phyloP scores from a whole-genome alignment of 805 yeast species.

The Saturnispora sanitii region DNA sequence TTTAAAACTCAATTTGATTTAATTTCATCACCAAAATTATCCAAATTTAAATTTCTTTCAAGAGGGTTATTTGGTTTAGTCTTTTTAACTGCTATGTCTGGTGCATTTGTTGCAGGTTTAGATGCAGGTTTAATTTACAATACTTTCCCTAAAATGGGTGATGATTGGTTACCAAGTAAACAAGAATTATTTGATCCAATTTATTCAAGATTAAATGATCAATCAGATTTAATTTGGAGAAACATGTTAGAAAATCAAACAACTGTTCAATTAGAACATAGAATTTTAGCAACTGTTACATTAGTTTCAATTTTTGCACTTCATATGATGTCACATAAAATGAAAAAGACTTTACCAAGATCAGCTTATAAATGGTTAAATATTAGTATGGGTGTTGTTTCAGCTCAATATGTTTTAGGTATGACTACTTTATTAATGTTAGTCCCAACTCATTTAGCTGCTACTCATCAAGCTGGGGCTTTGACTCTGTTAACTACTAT shows the following conservation, averaged over 20 bases:
- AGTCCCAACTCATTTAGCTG: conserved; percentile 89
- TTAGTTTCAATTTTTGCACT: conserved; percentile 59
- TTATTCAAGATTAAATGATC: conserved; percentile 57
- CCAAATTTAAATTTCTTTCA: conserved; percentile 46
- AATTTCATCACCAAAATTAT: conserved; percentile 52
- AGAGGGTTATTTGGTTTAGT: conserved; percentile 55
- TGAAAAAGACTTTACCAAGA: conserved; percentile 48
- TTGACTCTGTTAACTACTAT: conserved; percentile 75
- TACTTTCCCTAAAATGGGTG: conserved; percentile 96
- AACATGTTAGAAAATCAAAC: conserved; percentile 91
- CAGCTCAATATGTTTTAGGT: conserved; percentile 79
- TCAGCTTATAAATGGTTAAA: conserved; percentile 48
- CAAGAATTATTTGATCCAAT: conserved; percentile 69
- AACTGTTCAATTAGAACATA: conserved; percentile 86
- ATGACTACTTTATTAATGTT: conserved; percentile 75
- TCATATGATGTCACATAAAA: conserved; percentile 57
- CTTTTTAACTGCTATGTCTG: conserved; percentile 89
- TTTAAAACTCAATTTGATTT: conserved; percentile 46
- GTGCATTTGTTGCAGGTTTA: conserved; percentile 95
- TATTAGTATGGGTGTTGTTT: conserved; percentile 71
- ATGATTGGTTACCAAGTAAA: conserved; percentile 61
- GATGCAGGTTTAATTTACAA: conserved; percentile 97
- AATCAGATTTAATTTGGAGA: conserved; percentile 80
- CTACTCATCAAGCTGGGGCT: conserved; percentile 96
- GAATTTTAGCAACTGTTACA: conserved; percentile 75